Evolutionary conservation across 108 stramenopile genomes (phyloP).

Genomic region (Aurantiochytrium sp.): DNA sequence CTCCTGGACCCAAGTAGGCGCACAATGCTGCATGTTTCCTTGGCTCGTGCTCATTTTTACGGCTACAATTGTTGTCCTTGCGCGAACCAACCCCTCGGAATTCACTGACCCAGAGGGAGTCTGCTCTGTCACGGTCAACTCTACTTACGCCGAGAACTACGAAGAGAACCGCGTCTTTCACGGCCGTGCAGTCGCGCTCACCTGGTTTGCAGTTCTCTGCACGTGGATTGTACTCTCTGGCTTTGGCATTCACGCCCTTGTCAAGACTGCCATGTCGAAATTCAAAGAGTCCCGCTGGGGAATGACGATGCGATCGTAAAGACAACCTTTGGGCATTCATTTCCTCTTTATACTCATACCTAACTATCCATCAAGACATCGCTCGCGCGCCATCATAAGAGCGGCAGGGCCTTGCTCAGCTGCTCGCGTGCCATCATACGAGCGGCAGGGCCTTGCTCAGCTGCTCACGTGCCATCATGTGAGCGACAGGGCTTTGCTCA

Average conservation of each 20-base stretch:
- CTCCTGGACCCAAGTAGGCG: background rate
- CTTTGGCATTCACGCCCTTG: background rate
- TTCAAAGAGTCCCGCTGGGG: background rate
- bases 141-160: too few relatives aligned
- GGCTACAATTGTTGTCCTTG: background rate
- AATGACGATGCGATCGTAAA: too few relatives aligned
- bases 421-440: background rate
- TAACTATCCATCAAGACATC: too few relatives aligned
- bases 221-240: background rate
- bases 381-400: background rate
- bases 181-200: background rate
- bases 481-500: background rate
- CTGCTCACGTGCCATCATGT: background rate
- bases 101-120: background rate
- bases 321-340: too few relatives aligned
- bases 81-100: background rate
- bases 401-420: background rate
- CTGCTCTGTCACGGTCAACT: background rate
- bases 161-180: background rate
- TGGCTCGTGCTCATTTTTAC: background rate
- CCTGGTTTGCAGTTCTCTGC: conserved; percentile 3
- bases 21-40: background rate
- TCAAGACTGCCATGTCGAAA: background rate
- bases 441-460: background rate
- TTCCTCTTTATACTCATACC: too few relatives aligned